Base-by-base conservation (phyloP, 2,329 filamentous ascomycete species). In the Calonectria hongkongensis region DNA sequence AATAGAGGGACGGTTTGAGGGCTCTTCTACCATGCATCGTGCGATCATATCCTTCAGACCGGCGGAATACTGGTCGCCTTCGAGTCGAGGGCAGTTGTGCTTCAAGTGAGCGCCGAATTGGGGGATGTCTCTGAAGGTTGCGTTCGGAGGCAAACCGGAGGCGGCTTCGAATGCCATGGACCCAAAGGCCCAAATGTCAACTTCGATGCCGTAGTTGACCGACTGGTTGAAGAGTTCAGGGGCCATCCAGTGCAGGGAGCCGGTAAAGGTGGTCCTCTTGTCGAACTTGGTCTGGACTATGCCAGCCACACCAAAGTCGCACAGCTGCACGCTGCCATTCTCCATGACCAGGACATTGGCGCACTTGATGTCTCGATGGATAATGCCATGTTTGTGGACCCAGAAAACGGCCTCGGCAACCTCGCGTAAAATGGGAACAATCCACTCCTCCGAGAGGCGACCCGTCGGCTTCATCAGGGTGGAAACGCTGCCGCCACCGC, bases 221-320 rank as follows among this genome's bases (percentile, higher is more conserved):
- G 89, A 87, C 41, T 89, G 87, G 70, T 93, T 90, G 77, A 94
- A 92, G 13, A 96, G 87, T 79, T 97, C 95, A 0, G 93, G 94
- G 0, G 95, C 94, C 94, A 97, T 96, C 93, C 94, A 97, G 83
- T 96, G 92, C 2, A 93, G 92, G 0, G 95, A 97, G 25, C 94
- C 94, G 68, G 96, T 94, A 63, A 96, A 93, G 0, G 94, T 96
- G 5, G 92, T 93, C 65, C 94, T 88, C 84, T 97, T 97, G 78
- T 94, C 92, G 68, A 92, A 89, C 76, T 94, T 93, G 50, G 89
- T 93, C 81, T 96, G 94, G 70, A 96, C 90, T 58, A 95, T 91
- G 51, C 93, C 94, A 33, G 94, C 94, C 54, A 97, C 94, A 75
- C 95, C 94, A 82, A 97, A 97, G 81, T 97, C 94, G 81, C 94